Evolutionary conservation across 1,284 basidiomycete genomes (phyloP), one percentile per base, ranked within the genome.

Genomic region (Tilletiopsis washingtonensis): DNA sequence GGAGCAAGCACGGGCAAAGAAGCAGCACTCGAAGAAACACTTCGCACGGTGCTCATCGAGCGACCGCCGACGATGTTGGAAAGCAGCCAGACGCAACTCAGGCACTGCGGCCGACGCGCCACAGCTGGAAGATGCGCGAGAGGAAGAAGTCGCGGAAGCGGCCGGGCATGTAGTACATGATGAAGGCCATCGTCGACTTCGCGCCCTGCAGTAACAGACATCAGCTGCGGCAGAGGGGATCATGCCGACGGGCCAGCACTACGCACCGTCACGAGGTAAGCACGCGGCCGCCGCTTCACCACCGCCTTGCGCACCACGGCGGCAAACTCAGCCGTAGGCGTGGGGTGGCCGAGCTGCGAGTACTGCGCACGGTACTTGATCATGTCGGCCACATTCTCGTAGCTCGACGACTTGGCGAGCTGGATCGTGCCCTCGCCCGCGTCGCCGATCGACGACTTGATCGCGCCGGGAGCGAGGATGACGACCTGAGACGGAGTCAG

Each of bases 391-490:
- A 62, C 64, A 43, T 60, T 49, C 37, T 53, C 51, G 57, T 64
- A 69, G 12, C 54, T 25, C 21, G 57, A 59, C 27, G 52, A 52
- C 4, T 47, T 6, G 24, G 55, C 20, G 17, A 51, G 46, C n/a
- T 40, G 49, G 37, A 60, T 56, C 34, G 39, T 15, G 1, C 49
- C 41, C 36, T 51, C 29, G 1, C 48, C 51, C 5, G 38, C 54
- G 7, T 64, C 62, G 4, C 60, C 64, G 44, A 69, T 61, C 12
- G 41, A 47, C 3, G 49, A 53, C 45, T 62, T 63, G 58, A 67
- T 67, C 2, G 55, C 58, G 5, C 67, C 67, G 6, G 67, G 67
- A 1, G 59, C 62, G 20, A 69, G 64, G 41, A 65, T 54, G 47
- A 63, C n/a, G n/a, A n/a, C n/a, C n/a, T n/a, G n/a, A n/a, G n/a